Percentiles rank a stretch among this genome's conserved stretches.
phyloP scores from a whole-genome alignment of 129 eudicot genomes.

The Gnaphalium uliginosum region DNA sequence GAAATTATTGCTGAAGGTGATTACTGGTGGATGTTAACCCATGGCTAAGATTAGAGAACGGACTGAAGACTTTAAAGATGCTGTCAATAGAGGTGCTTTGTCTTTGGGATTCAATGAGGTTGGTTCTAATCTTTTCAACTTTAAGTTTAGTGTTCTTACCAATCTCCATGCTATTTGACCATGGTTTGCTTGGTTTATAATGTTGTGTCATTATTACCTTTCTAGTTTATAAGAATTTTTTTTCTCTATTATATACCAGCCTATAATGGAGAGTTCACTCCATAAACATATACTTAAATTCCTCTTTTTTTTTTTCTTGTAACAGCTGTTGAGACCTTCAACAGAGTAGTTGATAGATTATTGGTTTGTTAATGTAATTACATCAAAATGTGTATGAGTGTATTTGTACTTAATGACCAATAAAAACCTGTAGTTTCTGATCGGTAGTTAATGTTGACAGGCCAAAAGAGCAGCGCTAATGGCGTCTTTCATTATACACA shows the following conservation, averaged over 20 bases:
- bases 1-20: constrained; percentile 8
- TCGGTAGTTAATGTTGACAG: constrained; percentile 44
- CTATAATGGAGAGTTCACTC: too few species aligned
- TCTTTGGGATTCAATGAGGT: constrained; percentile 85
- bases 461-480: constrained; percentile 75
- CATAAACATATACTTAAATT: too few species aligned
- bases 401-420: not conserved
- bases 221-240: too few species aligned
- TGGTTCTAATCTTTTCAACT: constrained; percentile 7
- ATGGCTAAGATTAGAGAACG: constrained; percentile 86
- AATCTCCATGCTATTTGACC: not conserved
- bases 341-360: not conserved
- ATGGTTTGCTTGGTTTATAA: constrained; percentile 14
- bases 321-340: too few species aligned
- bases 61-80: constrained; percentile 95
- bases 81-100: constrained; percentile 74
- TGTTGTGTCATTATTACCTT: not conserved
- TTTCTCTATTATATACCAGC: too few species aligned
- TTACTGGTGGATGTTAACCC: constrained; percentile 24
- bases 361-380: not conserved
- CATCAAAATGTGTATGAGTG: not conserved
- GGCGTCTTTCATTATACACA: constrained; percentile 91
- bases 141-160: not conserved
- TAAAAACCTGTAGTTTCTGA: constrained; percentile 12
- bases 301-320: too few species aligned